Evolutionary conservation across 495 filamentous ascomycete genomes (phyloP), one percentile per base, ranked within the genome.

Genomic region (Podospora anserina): DNA sequence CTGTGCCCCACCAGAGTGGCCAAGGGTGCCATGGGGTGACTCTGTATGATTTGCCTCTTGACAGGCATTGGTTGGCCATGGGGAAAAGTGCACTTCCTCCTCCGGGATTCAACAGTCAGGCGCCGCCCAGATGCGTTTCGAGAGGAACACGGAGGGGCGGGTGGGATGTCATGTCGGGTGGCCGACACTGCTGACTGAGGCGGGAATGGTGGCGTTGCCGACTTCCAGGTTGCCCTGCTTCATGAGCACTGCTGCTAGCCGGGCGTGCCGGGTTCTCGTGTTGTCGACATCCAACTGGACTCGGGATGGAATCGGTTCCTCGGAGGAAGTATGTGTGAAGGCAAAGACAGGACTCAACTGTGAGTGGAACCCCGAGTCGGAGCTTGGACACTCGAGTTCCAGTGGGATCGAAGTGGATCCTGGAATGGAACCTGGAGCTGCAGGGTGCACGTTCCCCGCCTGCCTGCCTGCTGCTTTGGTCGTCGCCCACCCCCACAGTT

Each of bases 191-290:
- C 55, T 58, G 55, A 58, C 55, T 58, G 55, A 58, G 55, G n/a
- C 55, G 55, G 55, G 55, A 58, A 20, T 58, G 23, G 55, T 58
- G 55, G 55, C 55, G 55, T 58, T 58, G 5, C 18, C 55, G n/a
- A 58, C 7, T 16, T 49, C 7, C 13, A 49, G 39, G 6, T 49
- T 13, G 9, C 39, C 39, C 39, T 49, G 39, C 15, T 49, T 49
- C 15, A 1, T 49, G 39, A 49, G 15, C 39, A 49, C 39, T 49
- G 39, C 5, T 49, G 39, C 39, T 49, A 13, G 30, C 23, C 23
- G 23, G 23, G 23, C 23, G 23, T 23, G 34, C 2, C 34, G 34
- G 34, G 34, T 39, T 39, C 34, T 39, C 11, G 34, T 11, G 34
- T 39, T 49, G 5, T 49, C 39, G 15, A 49, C 39, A 11, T 49